phyloP scores from a whole-genome alignment of 2,329 filamentous ascomycete species.

The Thielaviopsis populi region DNA sequence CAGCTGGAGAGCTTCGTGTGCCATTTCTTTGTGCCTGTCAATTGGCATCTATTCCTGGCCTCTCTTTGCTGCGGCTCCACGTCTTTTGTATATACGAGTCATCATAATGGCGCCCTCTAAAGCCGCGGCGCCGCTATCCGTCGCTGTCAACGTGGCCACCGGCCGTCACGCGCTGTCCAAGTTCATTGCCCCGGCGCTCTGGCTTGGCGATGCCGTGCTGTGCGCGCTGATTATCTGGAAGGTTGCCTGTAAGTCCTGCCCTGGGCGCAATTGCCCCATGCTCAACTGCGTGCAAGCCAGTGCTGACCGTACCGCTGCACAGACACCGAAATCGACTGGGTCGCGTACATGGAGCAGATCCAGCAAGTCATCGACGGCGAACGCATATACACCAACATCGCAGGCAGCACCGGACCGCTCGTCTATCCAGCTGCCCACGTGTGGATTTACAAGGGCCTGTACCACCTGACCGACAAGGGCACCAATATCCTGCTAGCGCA shows the following conservation, averaged over 20 bases:
- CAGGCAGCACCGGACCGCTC: slow-evolving; percentile 77
- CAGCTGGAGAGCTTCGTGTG: neutral
- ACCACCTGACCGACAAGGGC: slow-evolving; percentile 62
- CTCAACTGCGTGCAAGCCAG: neutral
- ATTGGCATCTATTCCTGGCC: neutral
- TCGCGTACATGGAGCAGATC: slow-evolving; percentile 91
- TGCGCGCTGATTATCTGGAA: slow-evolving; percentile 64
- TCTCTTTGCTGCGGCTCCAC: neutral
- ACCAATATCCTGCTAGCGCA: slow-evolving; percentile 68
- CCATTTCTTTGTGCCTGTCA: neutral
- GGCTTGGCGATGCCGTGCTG: slow-evolving; percentile 55
- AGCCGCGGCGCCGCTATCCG: neutral
- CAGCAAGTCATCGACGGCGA: slow-evolving; percentile 67
- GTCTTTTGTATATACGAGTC: neutral
- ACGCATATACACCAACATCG: slow-evolving; percentile 72
- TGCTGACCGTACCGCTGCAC: slow-evolving; percentile 1
- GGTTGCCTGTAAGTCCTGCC: slow-evolving; percentile 54
- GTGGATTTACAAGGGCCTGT: slow-evolving; percentile 72
- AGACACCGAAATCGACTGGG: slow-evolving; percentile 98
- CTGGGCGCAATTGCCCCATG: neutral
- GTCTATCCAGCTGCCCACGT: slow-evolving; percentile 93
- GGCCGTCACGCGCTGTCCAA: slow-evolving; percentile 36
- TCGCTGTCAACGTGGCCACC: slow-evolving; percentile 31
- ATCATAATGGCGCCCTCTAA: neutral
- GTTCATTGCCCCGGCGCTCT: slow-evolving; percentile 43